Base-by-base conservation (phyloP, 2,329 filamentous ascomycete species). In the Chaetomiaceae sp. region DNA sequence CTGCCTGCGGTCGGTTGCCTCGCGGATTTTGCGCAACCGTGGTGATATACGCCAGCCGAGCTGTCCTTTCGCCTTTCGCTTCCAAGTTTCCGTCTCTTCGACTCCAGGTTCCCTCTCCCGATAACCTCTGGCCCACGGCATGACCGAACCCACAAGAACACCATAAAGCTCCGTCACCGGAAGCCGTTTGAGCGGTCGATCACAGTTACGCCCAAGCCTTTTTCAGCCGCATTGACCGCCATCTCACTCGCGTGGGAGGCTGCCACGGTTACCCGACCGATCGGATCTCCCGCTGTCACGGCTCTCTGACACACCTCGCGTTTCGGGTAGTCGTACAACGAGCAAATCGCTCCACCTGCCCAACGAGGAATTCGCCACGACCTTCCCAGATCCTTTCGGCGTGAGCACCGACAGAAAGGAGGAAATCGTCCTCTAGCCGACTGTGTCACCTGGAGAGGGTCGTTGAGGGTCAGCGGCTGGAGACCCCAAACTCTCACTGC, bases 221-320 rank as follows among this genome's bases (percentile, higher is more conserved):
- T 40, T 46, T 48, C 39, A 54, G 42, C 43, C 51, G 44, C 51
- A 54, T 58, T 56, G 56, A 52, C 43, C 12, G 33, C 22, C 34
- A 20, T 27, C 14, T 29, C 25, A 15, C 12, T 46, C 22, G 51
- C 34, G 31, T 34, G 45, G 22, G 20, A 45, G 12, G 33, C 38
- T 4, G 19, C 11, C 45, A 46, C 33, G 27, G 29, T 44, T 45
- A 47, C 49, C 57, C 51, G 38, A 59, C 50, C 27, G 56, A 60
- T 58, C 58, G 49, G 51, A 57, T 54, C 54, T 25, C 44, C 53
- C 53, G 42, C 45, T 22, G 50, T 51, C 38, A 40, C 50, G 34
- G 52, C 11, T 29, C 37, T 51, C 54, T 57, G 58, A 60, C 38
- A 47, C 58, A 51, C 34, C 50, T 54, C 40, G 43, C 29, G 58